A percentile compares a stretch with the other conserved stretches of the same genome.
These are phyloP conservation scores for Citrullus amarus DNA, from an alignment of 306 rosid species.

Conservation along the genomic window DNA sequence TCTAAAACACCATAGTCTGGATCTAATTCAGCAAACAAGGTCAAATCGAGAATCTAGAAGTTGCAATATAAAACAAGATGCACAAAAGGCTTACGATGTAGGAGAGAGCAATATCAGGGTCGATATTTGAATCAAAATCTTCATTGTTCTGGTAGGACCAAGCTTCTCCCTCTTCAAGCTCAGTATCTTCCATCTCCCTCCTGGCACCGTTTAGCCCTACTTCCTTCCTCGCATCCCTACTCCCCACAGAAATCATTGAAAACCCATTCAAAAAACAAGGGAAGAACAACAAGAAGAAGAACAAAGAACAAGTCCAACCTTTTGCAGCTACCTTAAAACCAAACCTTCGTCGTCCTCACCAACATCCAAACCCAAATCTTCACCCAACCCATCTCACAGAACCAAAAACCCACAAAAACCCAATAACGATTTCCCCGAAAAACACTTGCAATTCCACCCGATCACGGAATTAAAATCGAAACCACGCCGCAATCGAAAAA, in stretches of 20 bases:
- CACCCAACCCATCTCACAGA: constrained; percentile 28
- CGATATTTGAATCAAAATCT: constrained; percentile 55
- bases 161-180: constrained; percentile 98
- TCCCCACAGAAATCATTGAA: constrained; percentile 61
- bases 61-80: not conserved
- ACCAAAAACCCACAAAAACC: constrained; percentile 18
- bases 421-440: constrained; percentile 13
- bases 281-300: not conserved
- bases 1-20: constrained; percentile 10
- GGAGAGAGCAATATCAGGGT: constrained; percentile 74
- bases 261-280: not conserved
- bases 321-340: constrained; percentile 34
- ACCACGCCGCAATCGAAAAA: constrained; percentile 19
- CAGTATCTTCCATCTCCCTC: constrained; percentile 74
- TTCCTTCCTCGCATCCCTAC: constrained; percentile 74
- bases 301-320: constrained; percentile 2
- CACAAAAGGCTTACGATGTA: constrained; percentile 65
- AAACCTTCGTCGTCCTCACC: constrained; percentile 32
- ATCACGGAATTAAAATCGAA: constrained; percentile 24
- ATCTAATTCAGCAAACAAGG: constrained; percentile 32
- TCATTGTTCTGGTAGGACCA: constrained; percentile 58
- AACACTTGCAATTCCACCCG: constrained; percentile 30
- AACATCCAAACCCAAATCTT: constrained; percentile 25
- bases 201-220: constrained; percentile 43
- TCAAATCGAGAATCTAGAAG: constrained; percentile 12